These are phyloP conservation scores for Yamadazyma triangularis DNA, from an alignment of 1,139 yeast genomes.

Conservation along the genomic window DNA sequence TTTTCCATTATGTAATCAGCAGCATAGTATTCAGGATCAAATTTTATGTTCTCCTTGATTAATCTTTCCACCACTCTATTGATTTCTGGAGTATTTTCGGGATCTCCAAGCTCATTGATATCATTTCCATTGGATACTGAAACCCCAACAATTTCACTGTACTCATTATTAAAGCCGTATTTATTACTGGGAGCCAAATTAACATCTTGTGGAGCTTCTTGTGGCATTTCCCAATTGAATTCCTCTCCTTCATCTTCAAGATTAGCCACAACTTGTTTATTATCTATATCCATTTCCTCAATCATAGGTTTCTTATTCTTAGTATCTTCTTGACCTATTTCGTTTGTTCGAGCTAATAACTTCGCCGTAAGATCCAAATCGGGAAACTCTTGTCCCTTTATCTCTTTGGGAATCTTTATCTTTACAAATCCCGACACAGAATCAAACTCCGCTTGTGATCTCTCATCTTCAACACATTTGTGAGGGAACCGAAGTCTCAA, in stretches of 20 bases:
- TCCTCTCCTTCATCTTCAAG: constrained; percentile 47
- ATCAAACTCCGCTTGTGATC: constrained; percentile 58
- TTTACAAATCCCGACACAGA: constrained; percentile 46
- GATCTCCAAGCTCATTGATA: constrained; percentile 79
- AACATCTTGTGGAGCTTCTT: constrained; percentile 9
- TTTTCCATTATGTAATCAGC: constrained; percentile 68
- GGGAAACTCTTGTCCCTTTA: constrained; percentile 65
- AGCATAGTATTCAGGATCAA: constrained; percentile 85
- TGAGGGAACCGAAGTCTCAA: constrained; percentile 74
- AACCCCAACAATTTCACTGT: constrained; percentile 56
- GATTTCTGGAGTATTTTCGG: constrained; percentile 55
- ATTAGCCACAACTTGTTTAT: constrained; percentile 12
- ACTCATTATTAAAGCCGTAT: constrained; percentile 79
- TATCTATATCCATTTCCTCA: constrained; percentile 49
- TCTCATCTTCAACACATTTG: constrained; percentile 65
- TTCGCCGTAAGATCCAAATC: constrained; percentile 84
- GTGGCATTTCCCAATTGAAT: constrained; percentile 69
- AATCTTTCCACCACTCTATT: constrained; percentile 64
- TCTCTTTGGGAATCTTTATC: constrained; percentile 59
- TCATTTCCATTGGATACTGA: constrained; percentile 82
- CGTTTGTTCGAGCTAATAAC: constrained; percentile 57
- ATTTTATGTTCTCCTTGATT: constrained; percentile 68
- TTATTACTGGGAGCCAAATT: constrained; percentile 20
- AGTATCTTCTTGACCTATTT: constrained; percentile 4
- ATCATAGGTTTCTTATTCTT: constrained; percentile 44